Base-by-base conservation (phyloP, 441 rosid genomes). In the Gossypium davidsonii region DNA sequence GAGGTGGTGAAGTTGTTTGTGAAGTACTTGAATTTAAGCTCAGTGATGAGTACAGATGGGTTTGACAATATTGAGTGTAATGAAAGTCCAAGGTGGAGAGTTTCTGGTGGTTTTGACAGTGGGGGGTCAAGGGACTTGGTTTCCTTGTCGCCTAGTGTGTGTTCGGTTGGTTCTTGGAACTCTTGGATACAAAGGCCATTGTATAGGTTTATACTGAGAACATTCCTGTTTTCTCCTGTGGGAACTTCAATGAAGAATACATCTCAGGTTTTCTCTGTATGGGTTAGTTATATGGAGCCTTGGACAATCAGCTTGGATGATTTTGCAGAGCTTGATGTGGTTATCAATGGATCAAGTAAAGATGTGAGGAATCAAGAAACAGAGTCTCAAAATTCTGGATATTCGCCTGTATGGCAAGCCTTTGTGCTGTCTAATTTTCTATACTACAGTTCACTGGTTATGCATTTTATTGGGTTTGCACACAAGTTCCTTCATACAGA, bases 401-500 rank as follows among this genome's bases (percentile, higher is more conserved):
- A 91, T 83, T 85, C 91, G 6, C 67, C 86, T 48, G 25, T 74
- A 67, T 91, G 96, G 96, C 88, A 84, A 80, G 87, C 83, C 68
- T 94, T 87, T 80, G 90, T 91, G 72, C 72, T 91, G 80, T 91
- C 91, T 39, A 94, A 91, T 78, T 94, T 91, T 81, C 79, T 94
- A 37, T 94, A 86, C 80, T 91, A 94, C 82, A 88, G 90, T 71
- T 91, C 97, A 28, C 59, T 90, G 86, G 85, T 93, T 70, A 82
- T 91, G 94, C 98, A 93, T 88, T 93, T 93, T 72, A 86, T 89
- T 68, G 94, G 96, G 57, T 94, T 94, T 77, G 94, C 94, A 2
- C 98, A 94, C 87, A 94, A 90, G 86, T 94, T 93, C 80, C 97
- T 94, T 80, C 98, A 90, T 77, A 76, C 83, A 4, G 93, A 94